Conservation (phyloP, 345 rosid genomes). For the Rhodamnia rubescens region DNA sequence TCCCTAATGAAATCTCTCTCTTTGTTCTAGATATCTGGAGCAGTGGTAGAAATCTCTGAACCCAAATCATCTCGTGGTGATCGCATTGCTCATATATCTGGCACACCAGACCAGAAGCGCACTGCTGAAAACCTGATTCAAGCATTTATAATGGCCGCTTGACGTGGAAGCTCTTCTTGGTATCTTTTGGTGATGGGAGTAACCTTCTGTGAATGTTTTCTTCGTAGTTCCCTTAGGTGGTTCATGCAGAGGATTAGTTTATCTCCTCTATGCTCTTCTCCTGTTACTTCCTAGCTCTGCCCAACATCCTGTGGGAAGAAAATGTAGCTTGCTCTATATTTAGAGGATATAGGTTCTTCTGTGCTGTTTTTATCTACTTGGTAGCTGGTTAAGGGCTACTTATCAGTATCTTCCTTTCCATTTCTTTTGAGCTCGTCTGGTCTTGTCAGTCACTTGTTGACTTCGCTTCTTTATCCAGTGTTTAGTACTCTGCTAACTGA, state of each 20-base stretch:
- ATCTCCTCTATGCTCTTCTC: not conserved
- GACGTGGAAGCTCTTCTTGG: slow-evolving; percentile 12
- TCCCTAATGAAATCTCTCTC: not conserved
- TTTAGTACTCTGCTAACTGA: not conserved
- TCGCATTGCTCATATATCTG: slow-evolving; percentile 75
- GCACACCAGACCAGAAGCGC: slow-evolving; percentile 85
- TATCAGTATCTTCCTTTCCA: not conserved
- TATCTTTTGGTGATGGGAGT: slow-evolving; percentile 28
- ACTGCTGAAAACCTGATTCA: slow-evolving; percentile 91
- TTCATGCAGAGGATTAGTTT: not conserved
- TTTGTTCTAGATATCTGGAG: slow-evolving; percentile 91
- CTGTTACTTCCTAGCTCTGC: not conserved
- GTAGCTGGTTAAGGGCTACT: not conserved
- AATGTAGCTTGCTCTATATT: not conserved
- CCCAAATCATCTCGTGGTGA: slow-evolving; percentile 69
- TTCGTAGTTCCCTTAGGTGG: slow-evolving; percentile 8
- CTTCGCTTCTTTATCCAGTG: not conserved
- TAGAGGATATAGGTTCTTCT: not conserved
- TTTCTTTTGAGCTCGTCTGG: not conserved
- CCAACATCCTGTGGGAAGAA: not conserved
- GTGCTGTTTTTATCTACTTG: not conserved
- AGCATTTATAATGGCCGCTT: slow-evolving; percentile 94
- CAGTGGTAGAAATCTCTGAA: slow-evolving; percentile 80
- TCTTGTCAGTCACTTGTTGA: not conserved
- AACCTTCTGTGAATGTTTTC: slow-evolving; percentile 13